Evolutionary conservation across 495 filamentous ascomycete species (phyloP).

Genomic region (Geoglossum glabrum): DNA sequence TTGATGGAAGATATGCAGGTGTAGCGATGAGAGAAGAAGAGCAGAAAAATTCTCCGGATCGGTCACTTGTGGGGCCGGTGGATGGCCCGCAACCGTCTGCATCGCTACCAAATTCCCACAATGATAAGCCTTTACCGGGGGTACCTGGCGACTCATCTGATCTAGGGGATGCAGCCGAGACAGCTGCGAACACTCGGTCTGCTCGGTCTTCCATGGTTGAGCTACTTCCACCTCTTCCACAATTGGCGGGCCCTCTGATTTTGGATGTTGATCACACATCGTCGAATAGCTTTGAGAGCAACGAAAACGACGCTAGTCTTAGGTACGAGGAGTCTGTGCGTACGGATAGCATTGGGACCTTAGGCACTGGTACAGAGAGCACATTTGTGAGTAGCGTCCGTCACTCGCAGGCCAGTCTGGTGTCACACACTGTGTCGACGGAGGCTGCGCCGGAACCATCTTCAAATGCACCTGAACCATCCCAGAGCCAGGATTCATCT

Average conservation of each 20-base stretch:
- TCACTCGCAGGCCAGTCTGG: not conserved
- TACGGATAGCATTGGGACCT: not conserved
- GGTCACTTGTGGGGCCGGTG: not conserved
- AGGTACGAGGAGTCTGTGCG: not conserved
- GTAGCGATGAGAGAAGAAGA: not conserved
- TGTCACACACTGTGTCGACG: not conserved
- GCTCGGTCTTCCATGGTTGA: not conserved
- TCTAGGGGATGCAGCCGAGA: not conserved
- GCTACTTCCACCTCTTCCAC: constrained; percentile 1
- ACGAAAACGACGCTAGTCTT: not conserved
- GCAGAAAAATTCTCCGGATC: not conserved
- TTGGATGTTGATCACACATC: not conserved
- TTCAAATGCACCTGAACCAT: not conserved
- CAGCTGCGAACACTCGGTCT: not conserved
- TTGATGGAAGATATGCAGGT: not conserved
- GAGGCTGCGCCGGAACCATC: not conserved
- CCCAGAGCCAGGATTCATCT: not conserved
- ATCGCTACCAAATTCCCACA: not conserved
- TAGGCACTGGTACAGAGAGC: constrained; percentile 3
- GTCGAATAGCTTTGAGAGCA: not conserved
- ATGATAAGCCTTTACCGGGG: not conserved
- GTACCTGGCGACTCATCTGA: not conserved
- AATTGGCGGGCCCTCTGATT: not conserved
- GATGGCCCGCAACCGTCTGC: not conserved
- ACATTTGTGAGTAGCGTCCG: not conserved